phyloP scores from a whole-genome alignment of 345 rosid genomes.

The Anacardium occidentale region DNA sequence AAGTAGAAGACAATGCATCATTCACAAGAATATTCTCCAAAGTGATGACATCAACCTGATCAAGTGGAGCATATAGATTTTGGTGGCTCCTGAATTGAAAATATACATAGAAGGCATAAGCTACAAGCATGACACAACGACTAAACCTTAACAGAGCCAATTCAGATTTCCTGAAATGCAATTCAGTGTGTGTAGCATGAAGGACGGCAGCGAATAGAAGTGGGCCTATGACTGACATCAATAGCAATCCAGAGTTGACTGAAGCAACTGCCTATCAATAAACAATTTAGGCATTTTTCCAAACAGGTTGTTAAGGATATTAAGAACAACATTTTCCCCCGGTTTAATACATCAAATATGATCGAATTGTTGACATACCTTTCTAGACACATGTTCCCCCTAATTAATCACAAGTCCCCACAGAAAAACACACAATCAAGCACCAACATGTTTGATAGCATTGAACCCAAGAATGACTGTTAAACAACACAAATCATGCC shows the following conservation, averaged over 20 bases:
- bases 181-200: constrained; percentile 46
- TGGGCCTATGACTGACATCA: constrained; percentile 51
- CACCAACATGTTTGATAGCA: constrained; percentile 57
- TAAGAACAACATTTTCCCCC: not conserved
- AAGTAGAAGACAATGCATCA: no score
- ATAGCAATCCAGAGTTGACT: constrained; percentile 43
- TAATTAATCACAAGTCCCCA: constrained; percentile 42
- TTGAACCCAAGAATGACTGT: constrained; percentile 51
- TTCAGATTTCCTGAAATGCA: constrained; percentile 52
- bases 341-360: not conserved
- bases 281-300: not conserved
- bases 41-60: no score
- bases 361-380: constrained; percentile 27
- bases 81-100: constrained; percentile 46
- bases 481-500: constrained; percentile 54
- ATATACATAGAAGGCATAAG: constrained; percentile 45
- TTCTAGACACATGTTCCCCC: constrained; percentile 43
- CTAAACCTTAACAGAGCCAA: constrained; percentile 55
- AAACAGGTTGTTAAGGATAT: no score
- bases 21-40: no score
- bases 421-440: constrained; percentile 55
- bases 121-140: constrained; percentile 51
- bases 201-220: constrained; percentile 52
- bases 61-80: constrained; percentile 17
- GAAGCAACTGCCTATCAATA: constrained; percentile 43